Base-by-base conservation (phyloP, 2,329 filamentous ascomycete genomes). In the Calonectria naviculata region DNA sequence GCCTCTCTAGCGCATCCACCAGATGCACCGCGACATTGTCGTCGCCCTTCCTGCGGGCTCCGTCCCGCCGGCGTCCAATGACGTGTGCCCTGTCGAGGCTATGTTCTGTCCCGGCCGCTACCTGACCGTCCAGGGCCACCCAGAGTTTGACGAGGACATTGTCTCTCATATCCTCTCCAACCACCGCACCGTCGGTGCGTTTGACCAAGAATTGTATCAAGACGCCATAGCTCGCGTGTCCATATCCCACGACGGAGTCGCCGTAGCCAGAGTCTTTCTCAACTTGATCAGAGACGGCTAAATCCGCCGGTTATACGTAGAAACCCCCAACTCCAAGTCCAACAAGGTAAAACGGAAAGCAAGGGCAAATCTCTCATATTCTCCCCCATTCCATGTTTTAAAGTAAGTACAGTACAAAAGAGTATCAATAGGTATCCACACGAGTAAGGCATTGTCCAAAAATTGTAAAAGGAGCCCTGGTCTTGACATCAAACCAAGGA, bases 221-320 rank as follows among this genome's bases (percentile, higher is more conserved):
- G 93, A 94, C 76, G 94, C 90, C 29, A 89, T 95, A 80, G 84
- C 83, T 9, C 89, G 94, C 71, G 92, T 92, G 2, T 85, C 85
- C 10, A 87, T 91, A 38, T 86, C 89, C 66, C 95, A 98, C 74
- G 95, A 98, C 81, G 95, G 96, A 1, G 86, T 97, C n/a, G 84
- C 87, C 4, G 91, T 98, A 65, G 93, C 91, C 0, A 87, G 88
- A 73, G 92, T 91, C 0, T 97, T 98, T 80, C 80, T 98, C 78
- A 89, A 88, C 52, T 98, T 98, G 76, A 81, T 97, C 77, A 84
- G 91, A 58, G 92, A 94, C 75, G 87, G 78, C 17, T 81, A 13
- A 36, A 36, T 13, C 19, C 26, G 46, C 46, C 21, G 29, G n/a
- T 2, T 46, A 46, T 46, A 13, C 42, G 42, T 46, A 46, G 42